Percentiles rank a stretch among this genome's conserved stretches.
These are phyloP conservation scores for Cyanidioschyzon merolae DNA, from an alignment of 23 red algal species.

Conservation along the genomic window DNA sequence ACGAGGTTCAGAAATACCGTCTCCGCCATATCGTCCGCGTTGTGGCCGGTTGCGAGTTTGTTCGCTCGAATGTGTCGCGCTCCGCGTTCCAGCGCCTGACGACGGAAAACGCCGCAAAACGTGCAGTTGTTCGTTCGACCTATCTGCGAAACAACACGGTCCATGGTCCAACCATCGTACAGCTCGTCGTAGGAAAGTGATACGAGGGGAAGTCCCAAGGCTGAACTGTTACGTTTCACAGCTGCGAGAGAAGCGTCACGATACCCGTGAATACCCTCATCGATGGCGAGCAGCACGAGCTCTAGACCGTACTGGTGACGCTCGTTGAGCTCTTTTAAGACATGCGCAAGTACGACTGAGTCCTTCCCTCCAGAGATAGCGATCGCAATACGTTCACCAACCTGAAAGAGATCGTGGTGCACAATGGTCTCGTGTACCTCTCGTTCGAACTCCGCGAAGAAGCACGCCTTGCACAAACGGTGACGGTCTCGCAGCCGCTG, in stretches of 20 bases:
- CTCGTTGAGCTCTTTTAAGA: slow-evolving; percentile 56
- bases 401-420: slow-evolving; percentile 40
- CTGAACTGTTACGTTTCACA: slow-evolving; percentile 35
- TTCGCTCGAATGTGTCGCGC: slow-evolving; percentile 43
- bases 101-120: slow-evolving; percentile 95
- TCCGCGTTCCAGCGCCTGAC: slow-evolving; percentile 90
- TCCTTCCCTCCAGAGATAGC: slow-evolving; percentile 96
- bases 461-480: slow-evolving; percentile 64
- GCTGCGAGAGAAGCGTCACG: slow-evolving; percentile 79
- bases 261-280: slow-evolving; percentile 96
- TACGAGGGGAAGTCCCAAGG: slow-evolving; percentile 52
- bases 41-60: slow-evolving; percentile 92
- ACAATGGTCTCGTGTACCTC: slow-evolving; percentile 73
- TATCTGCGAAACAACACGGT: slow-evolving; percentile 70
- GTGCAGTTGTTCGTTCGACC: slow-evolving; percentile 85
- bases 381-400: slow-evolving; percentile 70
- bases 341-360: slow-evolving; percentile 78
- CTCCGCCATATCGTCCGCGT: slow-evolving; percentile 98
- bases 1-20: slow-evolving; percentile 90
- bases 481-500: neutral
- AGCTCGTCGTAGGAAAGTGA: slow-evolving; percentile 57
- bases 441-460: slow-evolving; percentile 63
- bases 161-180: slow-evolving; percentile 95
- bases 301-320: slow-evolving; percentile 61
- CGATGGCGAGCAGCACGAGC: slow-evolving; percentile 70